Conservation (phyloP, 2,329 filamentous ascomycete genomes). For the Dactylella cylindrospora region DNA sequence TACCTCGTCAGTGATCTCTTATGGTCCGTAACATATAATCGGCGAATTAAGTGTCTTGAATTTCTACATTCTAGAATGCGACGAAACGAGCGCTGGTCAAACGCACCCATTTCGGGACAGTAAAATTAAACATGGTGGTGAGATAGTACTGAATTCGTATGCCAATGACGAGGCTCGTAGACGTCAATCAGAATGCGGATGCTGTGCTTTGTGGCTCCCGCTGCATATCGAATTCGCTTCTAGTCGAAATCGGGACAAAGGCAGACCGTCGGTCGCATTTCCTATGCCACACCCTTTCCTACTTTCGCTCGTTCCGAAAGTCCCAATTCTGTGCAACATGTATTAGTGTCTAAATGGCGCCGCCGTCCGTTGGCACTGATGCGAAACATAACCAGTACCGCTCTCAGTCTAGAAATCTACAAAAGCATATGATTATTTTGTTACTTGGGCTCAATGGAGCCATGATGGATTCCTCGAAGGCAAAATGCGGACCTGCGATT, state of each 20-base stretch:
- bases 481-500: too few species aligned
- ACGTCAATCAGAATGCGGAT: neutral
- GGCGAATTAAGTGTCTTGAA: neutral
- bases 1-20: too few species aligned
- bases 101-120: neutral
- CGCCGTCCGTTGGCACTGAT: too few species aligned
- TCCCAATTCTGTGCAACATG: neutral
- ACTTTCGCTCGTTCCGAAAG: conserved; percentile 20
- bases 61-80: neutral
- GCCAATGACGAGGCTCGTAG: conserved; percentile 20
- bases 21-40: too few species aligned
- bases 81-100: neutral
- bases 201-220: conserved; percentile 14
- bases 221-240: neutral
- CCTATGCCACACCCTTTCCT: conserved; percentile 1
- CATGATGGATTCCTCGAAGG: too few species aligned
- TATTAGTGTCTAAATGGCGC: too few species aligned
- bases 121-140: neutral
- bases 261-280: conserved; percentile 30
- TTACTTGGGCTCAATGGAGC: too few species aligned
- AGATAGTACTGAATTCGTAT: too few species aligned
- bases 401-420: too few species aligned
- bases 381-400: too few species aligned
- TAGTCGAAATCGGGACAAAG: conserved; percentile 12
- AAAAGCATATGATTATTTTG: too few species aligned